Conservation (phyloP, 192 early-diverging fungal species). For the Cetraspora pellucida region DNA sequence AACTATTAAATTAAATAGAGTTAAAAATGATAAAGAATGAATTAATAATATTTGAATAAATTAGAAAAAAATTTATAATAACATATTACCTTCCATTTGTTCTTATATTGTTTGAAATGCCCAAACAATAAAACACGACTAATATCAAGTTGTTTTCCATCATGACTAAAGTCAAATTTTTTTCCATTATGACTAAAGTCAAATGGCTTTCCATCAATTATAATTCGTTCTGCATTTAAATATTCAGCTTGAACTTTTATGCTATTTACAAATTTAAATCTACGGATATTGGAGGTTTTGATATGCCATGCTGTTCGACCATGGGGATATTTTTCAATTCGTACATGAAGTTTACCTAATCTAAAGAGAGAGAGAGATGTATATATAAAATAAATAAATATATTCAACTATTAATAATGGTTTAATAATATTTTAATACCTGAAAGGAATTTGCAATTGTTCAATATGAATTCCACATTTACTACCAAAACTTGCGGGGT, state of each 20-base stretch:
- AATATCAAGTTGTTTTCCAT: background rate
- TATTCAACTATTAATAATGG: background rate
- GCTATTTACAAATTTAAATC: conserved; percentile 52
- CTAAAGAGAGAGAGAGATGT: too few relatives aligned
- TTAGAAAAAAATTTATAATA: background rate
- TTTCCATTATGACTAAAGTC: background rate
- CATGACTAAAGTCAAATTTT: conserved; percentile 10
- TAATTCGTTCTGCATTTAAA: conserved; percentile 42
- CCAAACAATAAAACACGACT: background rate
- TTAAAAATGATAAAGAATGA: background rate
- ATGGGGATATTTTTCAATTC: conserved; percentile 12
- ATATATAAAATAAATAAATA: background rate
- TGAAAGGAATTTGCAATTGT: conserved; percentile 65
- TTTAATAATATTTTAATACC: conserved; percentile 43
- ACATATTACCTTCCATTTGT: conserved; percentile 29
- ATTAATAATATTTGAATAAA: background rate
- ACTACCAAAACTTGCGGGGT: conserved; percentile 67
- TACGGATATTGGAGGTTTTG: conserved; percentile 64
- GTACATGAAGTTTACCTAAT: conserved; percentile 37
- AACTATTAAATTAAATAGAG: conserved; percentile 17
- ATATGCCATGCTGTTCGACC: conserved; percentile 47
- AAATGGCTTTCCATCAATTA: conserved; percentile 40
- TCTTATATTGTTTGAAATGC: conserved; percentile 18
- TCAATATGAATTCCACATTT: conserved; percentile 69
- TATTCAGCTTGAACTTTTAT: conserved; percentile 23